A percentile compares a stretch with the other conserved stretches of the same genome.
Conservation (phyloP, 75 land plant species). For the Cupressus sempervirens region DNA sequence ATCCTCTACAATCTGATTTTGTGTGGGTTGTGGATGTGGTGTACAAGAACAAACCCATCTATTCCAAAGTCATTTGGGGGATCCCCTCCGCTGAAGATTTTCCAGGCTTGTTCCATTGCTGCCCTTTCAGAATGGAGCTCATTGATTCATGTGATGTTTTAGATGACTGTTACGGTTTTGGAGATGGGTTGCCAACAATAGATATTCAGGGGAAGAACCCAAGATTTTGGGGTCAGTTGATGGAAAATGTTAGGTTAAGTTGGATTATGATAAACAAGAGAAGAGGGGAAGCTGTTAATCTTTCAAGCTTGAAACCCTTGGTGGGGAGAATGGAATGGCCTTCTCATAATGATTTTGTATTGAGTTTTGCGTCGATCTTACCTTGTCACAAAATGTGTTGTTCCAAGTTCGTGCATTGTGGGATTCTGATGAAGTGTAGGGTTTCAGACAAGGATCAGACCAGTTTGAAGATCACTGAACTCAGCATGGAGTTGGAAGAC, state of each 20-base stretch:
- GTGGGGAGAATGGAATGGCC: constrained; percentile 17
- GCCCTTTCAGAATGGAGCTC: constrained; percentile 38
- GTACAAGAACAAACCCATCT: constrained; percentile 24
- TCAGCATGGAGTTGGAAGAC: constrained; percentile 39
- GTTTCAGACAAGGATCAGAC: neutral
- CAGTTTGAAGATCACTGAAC: constrained; percentile 21
- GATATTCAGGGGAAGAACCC: constrained; percentile 22
- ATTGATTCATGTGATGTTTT: neutral
- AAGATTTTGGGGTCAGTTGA: constrained; percentile 23
- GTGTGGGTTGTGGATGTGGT: constrained; percentile 31
- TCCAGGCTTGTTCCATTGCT: constrained; percentile 26
- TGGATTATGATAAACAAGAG: constrained; percentile 35
- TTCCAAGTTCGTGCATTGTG: constrained; percentile 14
- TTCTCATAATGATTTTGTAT: constrained; percentile 3
- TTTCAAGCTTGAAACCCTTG: constrained; percentile 18
- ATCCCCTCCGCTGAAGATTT: constrained; percentile 21
- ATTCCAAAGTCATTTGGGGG: constrained; percentile 18
- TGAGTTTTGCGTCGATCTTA: constrained; percentile 11
- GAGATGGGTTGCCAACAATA: neutral
- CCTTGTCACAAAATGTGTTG: neutral
- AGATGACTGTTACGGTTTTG: neutral
- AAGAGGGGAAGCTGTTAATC: constrained; percentile 22
- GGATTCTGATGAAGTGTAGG: constrained; percentile 5
- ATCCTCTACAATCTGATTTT: constrained; percentile 15
- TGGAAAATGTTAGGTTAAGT: constrained; percentile 28